Evolutionary conservation across 768 basidiomycete species (phyloP).

Genomic region (Fomitopsis serialis): DNA sequence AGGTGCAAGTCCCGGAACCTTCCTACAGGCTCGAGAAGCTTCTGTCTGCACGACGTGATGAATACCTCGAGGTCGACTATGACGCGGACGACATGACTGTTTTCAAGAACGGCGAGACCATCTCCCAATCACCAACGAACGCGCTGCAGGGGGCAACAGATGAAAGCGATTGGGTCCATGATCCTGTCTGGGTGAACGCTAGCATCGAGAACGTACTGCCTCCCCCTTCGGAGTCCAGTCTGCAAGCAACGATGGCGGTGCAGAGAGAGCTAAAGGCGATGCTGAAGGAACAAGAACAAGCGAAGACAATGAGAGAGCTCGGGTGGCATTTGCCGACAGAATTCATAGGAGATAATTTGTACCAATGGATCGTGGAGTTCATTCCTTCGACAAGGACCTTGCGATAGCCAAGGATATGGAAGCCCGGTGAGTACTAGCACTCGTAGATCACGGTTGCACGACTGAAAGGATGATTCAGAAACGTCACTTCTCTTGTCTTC

Average conservation of each 20-base stretch:
- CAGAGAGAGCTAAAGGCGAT: slow-evolving; percentile 57
- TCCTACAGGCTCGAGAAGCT: slow-evolving; percentile 47
- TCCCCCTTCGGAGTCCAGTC: slow-evolving; percentile 53
- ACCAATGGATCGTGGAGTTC: slow-evolving; percentile 74
- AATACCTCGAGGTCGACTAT: slow-evolving; percentile 36
- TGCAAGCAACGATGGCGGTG: slow-evolving; percentile 50
- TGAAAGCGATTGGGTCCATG: slow-evolving; percentile 49
- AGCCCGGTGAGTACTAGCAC: slow-evolving; percentile 29
- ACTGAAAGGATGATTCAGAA: slow-evolving; percentile 29
- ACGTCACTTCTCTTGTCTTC: slow-evolving; percentile 61
- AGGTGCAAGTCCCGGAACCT: slow-evolving; percentile 53
- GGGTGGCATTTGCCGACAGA: slow-evolving; percentile 72
- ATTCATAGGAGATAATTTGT: slow-evolving; percentile 61
- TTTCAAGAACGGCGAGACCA: slow-evolving; percentile 20
- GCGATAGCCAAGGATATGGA: slow-evolving; percentile 61
- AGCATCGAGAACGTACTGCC: slow-evolving; percentile 47
- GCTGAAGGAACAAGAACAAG: slow-evolving; percentile 51
- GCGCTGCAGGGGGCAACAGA: background rate
- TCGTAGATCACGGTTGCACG: slow-evolving; percentile 22
- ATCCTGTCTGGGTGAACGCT: slow-evolving; percentile 41
- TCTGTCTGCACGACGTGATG: slow-evolving; percentile 33
- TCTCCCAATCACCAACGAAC: background rate
- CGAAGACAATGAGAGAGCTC: slow-evolving; percentile 43
- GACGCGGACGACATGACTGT: slow-evolving; percentile 47
- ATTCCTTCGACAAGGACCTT: slow-evolving; percentile 57